Percentiles rank a stretch among this genome's conserved stretches.
Conservation (phyloP, 2,329 filamentous ascomycete species). For the Scedosporium minutisporum region DNA sequence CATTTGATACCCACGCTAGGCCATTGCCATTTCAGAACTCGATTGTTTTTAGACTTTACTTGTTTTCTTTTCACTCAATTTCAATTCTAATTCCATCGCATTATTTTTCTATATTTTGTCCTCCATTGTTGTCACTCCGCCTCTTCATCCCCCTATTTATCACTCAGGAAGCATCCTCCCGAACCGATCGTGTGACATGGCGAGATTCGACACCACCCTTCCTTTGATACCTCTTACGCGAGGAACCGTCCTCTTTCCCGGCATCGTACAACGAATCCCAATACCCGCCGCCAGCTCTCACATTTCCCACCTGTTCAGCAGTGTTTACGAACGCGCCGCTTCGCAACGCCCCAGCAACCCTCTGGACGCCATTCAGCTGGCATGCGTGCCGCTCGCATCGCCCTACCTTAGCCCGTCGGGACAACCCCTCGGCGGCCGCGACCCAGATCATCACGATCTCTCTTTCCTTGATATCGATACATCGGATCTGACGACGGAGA, state of each 20-base stretch:
- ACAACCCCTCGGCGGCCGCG: slow-evolving; percentile 64
- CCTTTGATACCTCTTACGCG: slow-evolving; percentile 77
- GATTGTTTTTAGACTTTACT: not conserved
- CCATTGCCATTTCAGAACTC: not conserved
- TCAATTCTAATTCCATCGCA: not conserved
- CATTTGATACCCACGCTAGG: not conserved
- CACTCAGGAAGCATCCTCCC: slow-evolving; percentile 8
- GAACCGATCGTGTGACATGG: slow-evolving; percentile 5
- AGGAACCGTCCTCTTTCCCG: slow-evolving; percentile 74
- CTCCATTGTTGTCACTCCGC: not conserved
- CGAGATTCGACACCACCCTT: slow-evolving; percentile 32
- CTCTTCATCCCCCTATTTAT: slow-evolving; percentile 14
- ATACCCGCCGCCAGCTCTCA: slow-evolving; percentile 73
- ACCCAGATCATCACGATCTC: slow-evolving; percentile 35
- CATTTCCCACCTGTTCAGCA: slow-evolving; percentile 77
- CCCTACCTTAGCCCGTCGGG: slow-evolving; percentile 65
- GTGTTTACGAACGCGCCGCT: slow-evolving; percentile 68
- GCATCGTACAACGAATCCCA: slow-evolving; percentile 74
- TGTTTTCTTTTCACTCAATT: not conserved
- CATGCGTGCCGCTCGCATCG: slow-evolving; percentile 77
- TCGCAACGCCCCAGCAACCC: slow-evolving; percentile 55
- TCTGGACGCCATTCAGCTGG: slow-evolving; percentile 64
- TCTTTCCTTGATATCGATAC: slow-evolving; percentile 41
- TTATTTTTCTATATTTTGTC: not conserved
- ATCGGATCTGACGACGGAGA: slow-evolving; percentile 52